Base-by-base conservation (phyloP, 1,139 yeast genomes). In the Groenewaldozyma auringiensis region DNA sequence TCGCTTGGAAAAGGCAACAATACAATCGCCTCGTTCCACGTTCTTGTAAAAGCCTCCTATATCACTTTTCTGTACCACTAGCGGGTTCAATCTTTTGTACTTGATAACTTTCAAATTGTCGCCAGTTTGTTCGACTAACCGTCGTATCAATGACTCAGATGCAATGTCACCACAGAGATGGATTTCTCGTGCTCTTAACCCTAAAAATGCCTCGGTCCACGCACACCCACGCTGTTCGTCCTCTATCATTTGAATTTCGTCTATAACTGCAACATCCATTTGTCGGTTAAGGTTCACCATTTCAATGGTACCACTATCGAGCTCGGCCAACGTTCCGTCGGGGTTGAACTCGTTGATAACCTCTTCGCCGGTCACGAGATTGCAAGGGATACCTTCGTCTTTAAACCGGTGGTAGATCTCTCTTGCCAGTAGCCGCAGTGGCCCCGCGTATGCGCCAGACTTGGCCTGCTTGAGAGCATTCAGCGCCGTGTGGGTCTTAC, bases 381-480 rank as follows among this genome's bases (percentile, higher is more conserved):
- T 94, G 65, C 97, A 89, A 31, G 79, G 70, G 2, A 80, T 68
- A 0, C 82, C 81, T 46, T 79, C 79, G 1, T 64, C 58, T 50
- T 81, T 79, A 66, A 89, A 84, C 45, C 85, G 73, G 53, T 88
- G 96, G 60, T 81, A 89, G 8, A 92, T 80, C 60, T 92, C 99
- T 51, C 97, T 71, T 0, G 98, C 98, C 46, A 92, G 69, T 47
- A 92, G 70, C 49, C 99, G 71, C 43, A 92, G 68, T 0, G 99
- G 99, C 0, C 98, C 98, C 0, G 97, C 97, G 63, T 83, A 92
- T 55, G 84, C 85, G 0, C 98, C 98, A n/a, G 81, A 74, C 36
- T 76, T 71, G 8, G 89, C 79, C n/a, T 65, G 57, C 53, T 79
- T 79, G 40, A 92, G 70, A 46, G 79, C 74, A 57, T 83, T 74